Conservation (phyloP, 345 rosid species). For the Syzygium aromaticum region DNA sequence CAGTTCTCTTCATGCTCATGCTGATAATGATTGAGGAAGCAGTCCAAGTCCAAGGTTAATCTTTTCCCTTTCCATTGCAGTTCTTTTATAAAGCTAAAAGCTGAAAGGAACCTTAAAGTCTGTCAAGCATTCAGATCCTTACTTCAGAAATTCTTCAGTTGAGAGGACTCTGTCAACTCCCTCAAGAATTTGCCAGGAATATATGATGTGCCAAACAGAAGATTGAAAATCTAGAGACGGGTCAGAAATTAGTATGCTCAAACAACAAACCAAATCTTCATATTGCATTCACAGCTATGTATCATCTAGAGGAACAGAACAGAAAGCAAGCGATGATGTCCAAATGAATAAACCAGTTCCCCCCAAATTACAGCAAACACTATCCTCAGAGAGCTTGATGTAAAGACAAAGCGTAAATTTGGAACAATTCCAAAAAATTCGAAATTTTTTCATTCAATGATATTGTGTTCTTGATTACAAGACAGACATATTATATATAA, state of each 20-base stretch:
- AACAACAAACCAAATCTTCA: not conserved
- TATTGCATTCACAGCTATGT: not conserved
- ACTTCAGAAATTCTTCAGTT: not conserved
- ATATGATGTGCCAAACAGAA: not conserved
- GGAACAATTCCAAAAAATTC: too few relatives aligned
- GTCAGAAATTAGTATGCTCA: constrained; percentile 1
- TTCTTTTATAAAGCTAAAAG: not conserved
- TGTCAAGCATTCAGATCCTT: too few relatives aligned
- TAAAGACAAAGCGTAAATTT: too few relatives aligned
- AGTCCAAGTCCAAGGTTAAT: not conserved
- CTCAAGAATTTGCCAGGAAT: not conserved
- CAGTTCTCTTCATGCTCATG: not conserved
- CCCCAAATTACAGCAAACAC: not conserved
- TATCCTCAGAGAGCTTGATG: constrained; percentile 3
- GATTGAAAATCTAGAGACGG: not conserved
- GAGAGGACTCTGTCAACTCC: not conserved
- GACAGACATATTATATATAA: too few relatives aligned
- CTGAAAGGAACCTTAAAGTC: not conserved
- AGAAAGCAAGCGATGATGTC: not conserved
- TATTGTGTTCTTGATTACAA: too few relatives aligned
- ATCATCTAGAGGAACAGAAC: not conserved
- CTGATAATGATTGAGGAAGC: not conserved
- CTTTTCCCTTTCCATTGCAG: not conserved
- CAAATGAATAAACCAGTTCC: constrained; percentile 31
- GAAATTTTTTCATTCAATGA: too few relatives aligned